Base-by-base conservation (phyloP, 192 early-diverging fungal species). In the Funneliformis geosporum region DNA sequence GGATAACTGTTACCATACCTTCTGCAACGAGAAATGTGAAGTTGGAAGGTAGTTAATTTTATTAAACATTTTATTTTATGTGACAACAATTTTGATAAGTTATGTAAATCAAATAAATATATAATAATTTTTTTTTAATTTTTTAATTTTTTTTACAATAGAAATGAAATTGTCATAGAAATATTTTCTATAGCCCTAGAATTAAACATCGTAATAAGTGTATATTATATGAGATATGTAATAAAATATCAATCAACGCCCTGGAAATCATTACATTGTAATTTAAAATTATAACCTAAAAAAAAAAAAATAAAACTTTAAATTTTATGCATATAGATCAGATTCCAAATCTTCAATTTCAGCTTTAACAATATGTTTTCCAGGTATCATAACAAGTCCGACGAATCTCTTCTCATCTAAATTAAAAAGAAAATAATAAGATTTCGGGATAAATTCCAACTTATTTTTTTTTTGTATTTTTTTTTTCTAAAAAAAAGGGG, bases 1-100 rank as follows among this genome's bases (percentile, higher is more conserved):
- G 96, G 8, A 89, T 97, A 80, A 94, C 89, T 21, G 94, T 96
- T 72, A 89, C 88, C 65, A 91, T 99, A 42, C 97, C 96, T 18
- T 93, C 93, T 44, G 96, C 95, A 47, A 97, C 96, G 16, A 88
- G 96, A 62, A 99, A 98, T 79, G 50, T 79, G 12, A 42, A 39
- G 18, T 28, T 79, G 1, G 40, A 79, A 70, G 77, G 77, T 79
- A 69, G 50, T 46, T 11, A 75, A 39, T 5, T n/a, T 39, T 25
- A 61, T 33, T 75, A 40, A 42, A 6, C 25, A 43, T 33, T 33
- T n/a, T n/a, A n/a, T n/a, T n/a, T n/a, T n/a, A n/a, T n/a, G n/a
- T n/a, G n/a, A n/a, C n/a, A n/a, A n/a, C 33, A 33, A 33, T 33
- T 33, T 33, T 2, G 33, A 33, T 33, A 2, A 33, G 33, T 33